Evolutionary conservation across 768 basidiomycete genomes (phyloP).

Genomic region (Gautieria morchelliformis): DNA sequence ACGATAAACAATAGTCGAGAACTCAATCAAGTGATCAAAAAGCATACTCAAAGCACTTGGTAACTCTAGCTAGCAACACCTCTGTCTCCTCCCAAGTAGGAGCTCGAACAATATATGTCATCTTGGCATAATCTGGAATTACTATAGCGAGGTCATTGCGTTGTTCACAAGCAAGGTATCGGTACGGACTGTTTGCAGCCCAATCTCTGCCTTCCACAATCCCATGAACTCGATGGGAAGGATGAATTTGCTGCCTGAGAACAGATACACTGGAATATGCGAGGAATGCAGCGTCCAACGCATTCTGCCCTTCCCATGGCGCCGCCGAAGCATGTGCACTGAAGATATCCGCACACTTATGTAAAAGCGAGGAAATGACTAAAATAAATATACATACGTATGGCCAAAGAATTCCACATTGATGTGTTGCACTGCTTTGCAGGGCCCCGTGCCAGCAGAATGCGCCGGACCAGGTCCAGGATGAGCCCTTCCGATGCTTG

Average conservation of each 20-base stretch:
- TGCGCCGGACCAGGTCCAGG: constrained; percentile 48
- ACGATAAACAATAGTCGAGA: neutral
- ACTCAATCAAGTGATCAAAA: constrained; percentile 12
- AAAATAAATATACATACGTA: constrained; percentile 35
- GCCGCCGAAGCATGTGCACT: constrained; percentile 75
- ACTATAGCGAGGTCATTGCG: constrained; percentile 32
- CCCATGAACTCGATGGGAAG: constrained; percentile 72
- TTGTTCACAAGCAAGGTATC: neutral
- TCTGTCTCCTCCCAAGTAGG: constrained; percentile 49
- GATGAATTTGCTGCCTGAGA: constrained; percentile 81
- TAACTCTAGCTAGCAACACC: constrained; percentile 46
- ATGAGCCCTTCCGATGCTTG: constrained; percentile 48
- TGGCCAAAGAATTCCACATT: constrained; percentile 67
- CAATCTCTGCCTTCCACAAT: constrained; percentile 62
- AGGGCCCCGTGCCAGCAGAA: constrained; percentile 41
- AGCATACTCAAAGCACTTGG: constrained; percentile 67
- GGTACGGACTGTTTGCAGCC: constrained; percentile 51
- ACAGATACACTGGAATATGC: constrained; percentile 73
- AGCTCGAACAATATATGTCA: constrained; percentile 65
- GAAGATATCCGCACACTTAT: neutral
- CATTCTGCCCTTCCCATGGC: constrained; percentile 84
- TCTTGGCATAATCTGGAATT: constrained; percentile 73
- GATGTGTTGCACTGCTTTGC: constrained; percentile 56
- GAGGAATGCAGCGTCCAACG: constrained; percentile 80
- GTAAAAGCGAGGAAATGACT: neutral